These are phyloP conservation scores for Brassica cretica DNA, from an alignment of 345 rosid species.

Conservation along the genomic window DNA sequence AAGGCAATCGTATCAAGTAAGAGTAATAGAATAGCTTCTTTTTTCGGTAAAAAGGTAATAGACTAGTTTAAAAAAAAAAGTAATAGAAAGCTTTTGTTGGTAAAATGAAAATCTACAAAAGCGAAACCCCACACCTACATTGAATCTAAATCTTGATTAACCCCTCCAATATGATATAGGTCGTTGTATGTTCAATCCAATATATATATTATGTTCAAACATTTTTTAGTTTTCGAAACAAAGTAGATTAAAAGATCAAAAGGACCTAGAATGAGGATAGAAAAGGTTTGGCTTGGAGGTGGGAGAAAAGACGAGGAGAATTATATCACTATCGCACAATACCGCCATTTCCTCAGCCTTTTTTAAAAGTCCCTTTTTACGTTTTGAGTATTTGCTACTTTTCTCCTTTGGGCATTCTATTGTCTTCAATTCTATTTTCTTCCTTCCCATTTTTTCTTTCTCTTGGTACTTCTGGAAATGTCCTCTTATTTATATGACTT, in stretches of 20 bases:
- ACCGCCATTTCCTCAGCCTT: conserved; percentile 34
- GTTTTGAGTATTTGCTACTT: conserved; percentile 50
- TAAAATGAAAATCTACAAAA: not conserved
- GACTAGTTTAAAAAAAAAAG: not conserved
- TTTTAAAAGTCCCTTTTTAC: conserved; percentile 45
- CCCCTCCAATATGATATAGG: not conserved
- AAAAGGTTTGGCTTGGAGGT: not conserved
- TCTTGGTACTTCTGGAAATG: not conserved
- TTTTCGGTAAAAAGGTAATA: too few species aligned
- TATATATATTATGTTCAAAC: not conserved
- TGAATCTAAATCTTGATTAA: not conserved
- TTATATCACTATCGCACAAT: conserved; percentile 17
- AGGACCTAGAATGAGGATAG: not conserved
- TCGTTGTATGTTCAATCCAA: not conserved
- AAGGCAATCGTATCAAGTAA: not conserved
- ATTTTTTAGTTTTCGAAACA: not conserved
- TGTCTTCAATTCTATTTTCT: conserved; percentile 33
- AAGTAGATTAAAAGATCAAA: not conserved
- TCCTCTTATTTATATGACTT: not conserved
- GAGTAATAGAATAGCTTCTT: not conserved
- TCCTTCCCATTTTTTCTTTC: conserved; percentile 21
- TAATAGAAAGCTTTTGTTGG: not conserved
- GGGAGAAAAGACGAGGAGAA: conserved; percentile 18
- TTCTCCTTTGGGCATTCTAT: conserved; percentile 38
- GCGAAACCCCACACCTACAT: not conserved